Conservation (phyloP, 139 green algal species). For the Chlorella ohadii region DNA sequence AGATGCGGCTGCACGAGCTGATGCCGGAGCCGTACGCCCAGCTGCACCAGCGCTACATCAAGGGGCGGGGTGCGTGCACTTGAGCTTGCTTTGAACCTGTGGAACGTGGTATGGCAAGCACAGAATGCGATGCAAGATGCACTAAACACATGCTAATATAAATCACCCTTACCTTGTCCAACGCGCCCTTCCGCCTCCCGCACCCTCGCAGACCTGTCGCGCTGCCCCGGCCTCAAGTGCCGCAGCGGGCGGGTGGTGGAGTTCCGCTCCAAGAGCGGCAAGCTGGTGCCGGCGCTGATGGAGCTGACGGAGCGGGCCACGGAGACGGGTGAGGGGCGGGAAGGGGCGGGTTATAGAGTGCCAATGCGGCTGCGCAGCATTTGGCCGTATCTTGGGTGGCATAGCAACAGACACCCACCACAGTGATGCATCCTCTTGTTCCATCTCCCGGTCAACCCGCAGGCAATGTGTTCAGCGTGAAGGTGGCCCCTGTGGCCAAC, state of each 20-base stretch:
- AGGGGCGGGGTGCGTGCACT: not conserved
- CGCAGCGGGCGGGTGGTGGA: conserved; percentile 13
- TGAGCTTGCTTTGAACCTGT: too few relatives aligned
- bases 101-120: too few relatives aligned
- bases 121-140: too few relatives aligned
- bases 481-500: not conserved
- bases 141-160: too few relatives aligned
- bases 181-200: too few relatives aligned
- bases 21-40: conserved; percentile 1
- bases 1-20: conserved; percentile 14
- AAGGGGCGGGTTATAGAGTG: too few relatives aligned
- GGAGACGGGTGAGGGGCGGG: not conserved
- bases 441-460: not conserved
- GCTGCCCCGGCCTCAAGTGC: conserved; percentile 7
- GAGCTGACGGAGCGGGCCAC: conserved; percentile 5
- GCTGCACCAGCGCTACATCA: conserved; percentile 5
- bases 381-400: too few relatives aligned
- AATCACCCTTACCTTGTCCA: too few relatives aligned
- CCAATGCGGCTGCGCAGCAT: too few relatives aligned
- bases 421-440: too few relatives aligned
- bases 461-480: not conserved
- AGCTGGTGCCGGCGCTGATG: conserved; percentile 10
- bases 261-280: not conserved
- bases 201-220: not conserved
- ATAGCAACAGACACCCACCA: too few relatives aligned